A percentile compares a stretch with the other conserved stretches of the same genome.
Evolutionary conservation across 768 basidiomycete species (phyloP).

Genomic region (Mycena leptocephala): DNA sequence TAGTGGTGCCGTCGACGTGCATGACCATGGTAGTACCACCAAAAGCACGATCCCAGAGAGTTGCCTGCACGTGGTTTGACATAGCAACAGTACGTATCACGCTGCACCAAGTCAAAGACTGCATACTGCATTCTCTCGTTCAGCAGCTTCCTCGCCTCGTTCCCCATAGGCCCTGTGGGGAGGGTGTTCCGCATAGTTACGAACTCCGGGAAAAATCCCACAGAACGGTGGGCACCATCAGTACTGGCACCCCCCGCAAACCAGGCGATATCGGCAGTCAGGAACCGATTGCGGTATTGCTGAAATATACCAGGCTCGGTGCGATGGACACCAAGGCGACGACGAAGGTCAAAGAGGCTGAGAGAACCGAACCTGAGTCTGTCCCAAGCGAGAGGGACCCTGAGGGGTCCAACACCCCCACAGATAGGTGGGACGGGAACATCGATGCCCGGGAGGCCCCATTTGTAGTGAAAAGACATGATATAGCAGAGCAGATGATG

Average conservation of each 20-base stretch:
- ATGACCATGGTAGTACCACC: slow-evolving; percentile 23
- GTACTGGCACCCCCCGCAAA: not conserved
- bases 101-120: slow-evolving; percentile 5
- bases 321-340: not conserved
- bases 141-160: not conserved
- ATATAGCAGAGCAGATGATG: too few relatives aligned
- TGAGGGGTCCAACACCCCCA: too few relatives aligned
- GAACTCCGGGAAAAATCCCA: not conserved
- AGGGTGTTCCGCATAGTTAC: not conserved
- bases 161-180: not conserved
- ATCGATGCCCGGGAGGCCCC: too few relatives aligned
- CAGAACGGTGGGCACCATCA: too few relatives aligned
- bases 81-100: not conserved
- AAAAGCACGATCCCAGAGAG: slow-evolving; percentile 7
- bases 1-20: slow-evolving; percentile 22
- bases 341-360: not conserved
- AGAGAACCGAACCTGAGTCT: not conserved
- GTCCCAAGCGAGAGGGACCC: too few relatives aligned
- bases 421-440: too few relatives aligned
- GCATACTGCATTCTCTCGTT: not conserved
- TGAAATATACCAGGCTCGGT: not conserved
- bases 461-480: too few relatives aligned
- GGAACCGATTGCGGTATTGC: not conserved
- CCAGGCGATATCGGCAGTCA: not conserved
- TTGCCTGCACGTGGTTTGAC: not conserved